Conservation (phyloP, 495 filamentous ascomycete species). For the Neurospora sp. region DNA sequence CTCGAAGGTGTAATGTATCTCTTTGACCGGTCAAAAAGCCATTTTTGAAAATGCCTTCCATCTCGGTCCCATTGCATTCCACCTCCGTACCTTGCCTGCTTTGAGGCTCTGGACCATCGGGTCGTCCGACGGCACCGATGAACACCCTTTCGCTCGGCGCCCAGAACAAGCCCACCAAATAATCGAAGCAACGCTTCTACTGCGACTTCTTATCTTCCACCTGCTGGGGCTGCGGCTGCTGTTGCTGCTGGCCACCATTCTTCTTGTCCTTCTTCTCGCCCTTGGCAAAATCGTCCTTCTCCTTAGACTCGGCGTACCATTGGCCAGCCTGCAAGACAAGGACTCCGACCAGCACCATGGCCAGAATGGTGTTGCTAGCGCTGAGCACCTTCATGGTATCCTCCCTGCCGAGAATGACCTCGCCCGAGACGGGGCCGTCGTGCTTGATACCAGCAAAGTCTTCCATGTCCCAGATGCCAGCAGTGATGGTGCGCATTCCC, state of each 20-base stretch:
- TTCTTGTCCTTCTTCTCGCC: slow-evolving; percentile 46
- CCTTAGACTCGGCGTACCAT: slow-evolving; percentile 96
- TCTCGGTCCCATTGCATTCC: not conserved
- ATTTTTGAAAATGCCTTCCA: not conserved
- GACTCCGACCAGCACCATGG: slow-evolving; percentile 82
- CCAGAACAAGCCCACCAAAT: not conserved
- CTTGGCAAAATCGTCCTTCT: slow-evolving; percentile 56
- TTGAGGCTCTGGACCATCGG: not conserved
- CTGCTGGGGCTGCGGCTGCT: slow-evolving; percentile 1
- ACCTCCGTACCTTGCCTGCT: not conserved
- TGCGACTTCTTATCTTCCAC: not conserved
- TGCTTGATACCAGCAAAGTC: slow-evolving; percentile 38
- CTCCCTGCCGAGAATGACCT: slow-evolving; percentile 55
- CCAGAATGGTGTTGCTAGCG: slow-evolving; percentile 93
- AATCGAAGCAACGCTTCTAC: not conserved
- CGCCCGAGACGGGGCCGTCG: slow-evolving; percentile 29
- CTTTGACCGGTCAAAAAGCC: too few relatives aligned
- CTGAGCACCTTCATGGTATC: slow-evolving; percentile 83
- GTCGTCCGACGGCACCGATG: not conserved
- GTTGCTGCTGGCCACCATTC: slow-evolving; percentile 38
- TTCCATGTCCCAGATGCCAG: slow-evolving; percentile 41
- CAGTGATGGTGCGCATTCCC: slow-evolving; percentile 69
- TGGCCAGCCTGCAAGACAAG: slow-evolving; percentile 91
- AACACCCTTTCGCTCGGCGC: not conserved
- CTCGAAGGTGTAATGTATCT: too few relatives aligned